Evolutionary conservation across 192 early-diverging fungal species (phyloP), one percentile per base, ranked within the genome.

Genomic region (Lobosporangium transversale): DNA sequence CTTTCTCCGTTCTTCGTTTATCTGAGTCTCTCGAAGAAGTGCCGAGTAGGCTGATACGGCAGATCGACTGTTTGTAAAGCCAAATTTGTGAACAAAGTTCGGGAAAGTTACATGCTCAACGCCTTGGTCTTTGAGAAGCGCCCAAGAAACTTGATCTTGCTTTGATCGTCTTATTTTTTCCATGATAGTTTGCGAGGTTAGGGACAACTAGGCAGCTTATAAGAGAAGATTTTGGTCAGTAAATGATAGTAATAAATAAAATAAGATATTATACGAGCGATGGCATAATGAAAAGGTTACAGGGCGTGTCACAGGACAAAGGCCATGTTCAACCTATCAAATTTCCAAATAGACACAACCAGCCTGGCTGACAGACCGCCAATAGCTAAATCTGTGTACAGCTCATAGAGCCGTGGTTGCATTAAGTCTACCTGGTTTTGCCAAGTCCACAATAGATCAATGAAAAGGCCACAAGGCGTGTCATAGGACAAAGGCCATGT

Each of bases 331-430:
- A n/a, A n/a, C n/a, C n/a, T n/a, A n/a, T n/a, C n/a, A n/a, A n/a
- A n/a, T n/a, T n/a, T n/a, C n/a, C n/a, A n/a, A n/a, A n/a, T n/a
- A n/a, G n/a, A 45, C 30, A 58, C 57, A 58, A 42, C 31, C 57
- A 58, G 21, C 55, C 55, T 58, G 55, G 55, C 55, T 58, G 55
- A 44, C 55, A 58, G 55, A 58, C 55, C 55, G 55, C 55, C 23
- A 58, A 58, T 40, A n/a, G n/a, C n/a, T 58, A 58, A 58, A 58
- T 58, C 55, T 43, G 55, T 58, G 55, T 58, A 40, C 55, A 58
- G 55, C 55, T 58, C 55, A 58, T 58, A 44, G 37, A 58, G 55
- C 55, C 55, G 55, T 26, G 55, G 43, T 40, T 58, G 55, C 20
- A 56, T n/a, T 55, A n/a, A n/a, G n/a, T n/a, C n/a, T n/a, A n/a